Percentiles rank a stretch among this genome's conserved stretches.
These are phyloP conservation scores for Chytridium lagenaria DNA, from an alignment of 371 early-diverging fungal species.

Conservation along the genomic window DNA sequence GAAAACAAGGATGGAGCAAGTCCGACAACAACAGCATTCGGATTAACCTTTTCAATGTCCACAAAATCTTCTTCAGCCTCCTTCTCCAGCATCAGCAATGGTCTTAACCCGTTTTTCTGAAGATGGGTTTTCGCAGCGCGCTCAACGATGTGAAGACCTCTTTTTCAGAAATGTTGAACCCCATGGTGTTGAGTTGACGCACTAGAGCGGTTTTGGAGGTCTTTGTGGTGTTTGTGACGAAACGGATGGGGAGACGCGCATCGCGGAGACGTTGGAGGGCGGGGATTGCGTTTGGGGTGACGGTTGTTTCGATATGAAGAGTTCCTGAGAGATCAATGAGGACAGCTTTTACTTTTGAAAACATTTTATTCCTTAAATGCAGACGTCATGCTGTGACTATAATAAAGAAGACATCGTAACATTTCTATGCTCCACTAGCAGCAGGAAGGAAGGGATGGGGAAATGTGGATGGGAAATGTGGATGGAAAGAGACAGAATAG, in stretches of 20 bases:
- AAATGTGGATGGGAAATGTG: too few species aligned
- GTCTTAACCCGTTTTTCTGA: slow-evolving; percentile 49
- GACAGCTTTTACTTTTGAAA: slow-evolving; percentile 48
- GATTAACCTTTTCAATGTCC: slow-evolving; percentile 59
- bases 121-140: slow-evolving; percentile 73
- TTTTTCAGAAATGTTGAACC: slow-evolving; percentile 67
- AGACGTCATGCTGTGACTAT: too few species aligned
- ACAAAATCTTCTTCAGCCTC: slow-evolving; percentile 76
- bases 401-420: too few species aligned
- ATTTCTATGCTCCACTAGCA: too few species aligned
- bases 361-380: neutral
- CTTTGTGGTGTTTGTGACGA: slow-evolving; percentile 87
- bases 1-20: slow-evolving; percentile 77
- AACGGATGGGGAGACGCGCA: slow-evolving; percentile 63
- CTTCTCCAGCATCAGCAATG: slow-evolving; percentile 75
- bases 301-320: slow-evolving; percentile 74
- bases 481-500: too few species aligned
- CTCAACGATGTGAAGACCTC: slow-evolving; percentile 83
- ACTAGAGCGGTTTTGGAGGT: slow-evolving; percentile 64
- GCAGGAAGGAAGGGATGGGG: too few species aligned
- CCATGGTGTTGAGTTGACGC: slow-evolving; percentile 61
- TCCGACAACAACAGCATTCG: slow-evolving; percentile 83
- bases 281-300: slow-evolving; percentile 71
- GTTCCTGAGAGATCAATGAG: slow-evolving; percentile 81
- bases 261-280: slow-evolving; percentile 69